Base-by-base conservation (phyloP, 257 asterid species). In the Nicotiana noctiflora region DNA sequence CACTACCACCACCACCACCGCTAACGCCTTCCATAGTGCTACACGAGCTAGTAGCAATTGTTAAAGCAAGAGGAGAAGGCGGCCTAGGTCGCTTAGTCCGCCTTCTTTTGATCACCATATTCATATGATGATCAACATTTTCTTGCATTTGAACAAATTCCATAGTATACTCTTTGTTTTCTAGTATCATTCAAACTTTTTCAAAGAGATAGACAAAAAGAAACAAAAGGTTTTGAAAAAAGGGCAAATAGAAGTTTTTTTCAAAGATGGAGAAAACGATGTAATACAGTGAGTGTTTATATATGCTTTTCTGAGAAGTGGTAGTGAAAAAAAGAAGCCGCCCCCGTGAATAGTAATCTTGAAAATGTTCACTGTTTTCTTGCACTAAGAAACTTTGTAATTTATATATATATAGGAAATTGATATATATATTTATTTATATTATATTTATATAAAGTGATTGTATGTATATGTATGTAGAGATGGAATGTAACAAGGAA, bases 1-100 rank as follows among this genome's bases (percentile, higher is more conserved):
- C 62, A 21, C 79, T 79, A 4, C 68, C 56, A 31, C 52, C 82
- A 19, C 57, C 82, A 19, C 72, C 64, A 15, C 70, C 32, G 21
- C 78, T 76, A 2, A 46, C 49, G 2, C 79, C 89, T 27, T 75
- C 80, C 68, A 85, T 75, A 40, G 84, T 85, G 82, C 90, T 86
- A 32, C 91, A 88, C 61, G 87, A 86, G 80, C 80, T 83, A 14
- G 93, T 77, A 81, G 91, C 86, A 87, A 88, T 87, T 84, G 93
- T 84, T 51, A 91, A 34, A 3, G 85, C 80, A 13, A 90, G 87
- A 2, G 97, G 90, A 18, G 94, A 90, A 2, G 84, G 1, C 7
- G 87, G 86, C n/a, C 93, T 89, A 1, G 90, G 91, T 64, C 96
- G 84, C 88, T 92, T 95, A 76, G 90, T 88, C 8, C 93, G 90